phyloP scores from a whole-genome alignment of 768 basidiomycete species.

The Suillus brevipes region DNA sequence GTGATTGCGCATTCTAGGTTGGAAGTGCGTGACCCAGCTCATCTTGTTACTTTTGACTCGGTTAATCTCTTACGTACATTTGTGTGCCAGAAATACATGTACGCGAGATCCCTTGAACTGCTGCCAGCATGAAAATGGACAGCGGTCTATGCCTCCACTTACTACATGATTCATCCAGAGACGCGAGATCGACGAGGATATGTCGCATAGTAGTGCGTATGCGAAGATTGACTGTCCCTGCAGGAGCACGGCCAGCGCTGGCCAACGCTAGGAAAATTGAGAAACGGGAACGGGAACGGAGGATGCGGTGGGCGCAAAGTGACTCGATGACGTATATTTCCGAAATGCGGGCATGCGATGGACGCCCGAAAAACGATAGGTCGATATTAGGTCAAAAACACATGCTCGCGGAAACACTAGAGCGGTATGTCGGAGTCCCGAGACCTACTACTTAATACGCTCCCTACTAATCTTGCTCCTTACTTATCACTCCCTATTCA shows the following conservation, averaged over 20 bases:
- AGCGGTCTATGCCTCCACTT: neutral
- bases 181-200: neutral
- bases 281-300: neutral
- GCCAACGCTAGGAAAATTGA: neutral
- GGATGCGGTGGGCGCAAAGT: neutral
- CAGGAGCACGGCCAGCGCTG: neutral
- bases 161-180: neutral
- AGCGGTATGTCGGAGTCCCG: slow-evolving; percentile 42
- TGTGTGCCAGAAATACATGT: neutral
- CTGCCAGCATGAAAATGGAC: neutral
- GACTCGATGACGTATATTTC: neutral
- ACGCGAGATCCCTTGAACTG: neutral
- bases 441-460: slow-evolving; percentile 32
- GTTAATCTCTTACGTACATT: neutral
- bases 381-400: slow-evolving; percentile 4
- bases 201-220: neutral
- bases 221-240: no score
- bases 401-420: slow-evolving; percentile 15
- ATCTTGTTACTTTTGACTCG: neutral
- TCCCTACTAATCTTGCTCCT: neutral
- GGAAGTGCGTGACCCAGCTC: neutral
- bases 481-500: slow-evolving; percentile 17
- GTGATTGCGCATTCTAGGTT: neutral
- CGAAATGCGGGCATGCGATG: neutral
- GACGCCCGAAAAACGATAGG: neutral